These are phyloP conservation scores for Alternaria ventricosa DNA, from an alignment of 2,329 filamentous ascomycete species.

Conservation along the genomic window DNA sequence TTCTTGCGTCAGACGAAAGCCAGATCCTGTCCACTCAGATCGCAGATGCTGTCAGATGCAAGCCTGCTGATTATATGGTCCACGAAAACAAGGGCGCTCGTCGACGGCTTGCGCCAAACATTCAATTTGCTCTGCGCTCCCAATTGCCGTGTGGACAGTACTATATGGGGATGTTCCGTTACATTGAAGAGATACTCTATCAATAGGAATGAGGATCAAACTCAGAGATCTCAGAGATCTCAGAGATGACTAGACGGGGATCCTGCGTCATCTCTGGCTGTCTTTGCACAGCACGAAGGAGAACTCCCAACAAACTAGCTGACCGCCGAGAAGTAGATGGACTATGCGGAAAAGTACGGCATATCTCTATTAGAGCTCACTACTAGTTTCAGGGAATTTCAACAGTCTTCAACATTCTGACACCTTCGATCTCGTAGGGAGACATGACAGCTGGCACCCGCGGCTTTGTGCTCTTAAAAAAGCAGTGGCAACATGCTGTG, in stretches of 20 bases:
- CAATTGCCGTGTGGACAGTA: neutral
- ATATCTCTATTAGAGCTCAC: neutral
- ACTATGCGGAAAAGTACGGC: neutral
- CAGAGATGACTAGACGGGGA: neutral
- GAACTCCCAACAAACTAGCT: neutral
- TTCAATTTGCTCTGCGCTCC: conserved; percentile 1
- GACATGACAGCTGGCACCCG: neutral
- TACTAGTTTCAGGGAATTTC: neutral
- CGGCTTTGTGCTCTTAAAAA: neutral
- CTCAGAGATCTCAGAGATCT: neutral
- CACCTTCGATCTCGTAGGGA: neutral
- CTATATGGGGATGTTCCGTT: neutral
- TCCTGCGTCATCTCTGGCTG: neutral
- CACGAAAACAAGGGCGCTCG: neutral
- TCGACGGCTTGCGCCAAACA: neutral
- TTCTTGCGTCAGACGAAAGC: conserved; percentile 1
- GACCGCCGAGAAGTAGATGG: neutral
- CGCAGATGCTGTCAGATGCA: conserved; percentile 4
- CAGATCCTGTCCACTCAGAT: neutral
- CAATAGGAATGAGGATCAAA: neutral
- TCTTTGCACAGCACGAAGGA: neutral
- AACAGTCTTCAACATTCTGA: neutral
- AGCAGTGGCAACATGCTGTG: neutral
- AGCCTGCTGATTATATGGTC: conserved; percentile 1
- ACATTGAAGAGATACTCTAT: neutral